Evolutionary conservation across 148 eudicot species (phyloP).

Genomic region (Nepenthes mirabilis): DNA sequence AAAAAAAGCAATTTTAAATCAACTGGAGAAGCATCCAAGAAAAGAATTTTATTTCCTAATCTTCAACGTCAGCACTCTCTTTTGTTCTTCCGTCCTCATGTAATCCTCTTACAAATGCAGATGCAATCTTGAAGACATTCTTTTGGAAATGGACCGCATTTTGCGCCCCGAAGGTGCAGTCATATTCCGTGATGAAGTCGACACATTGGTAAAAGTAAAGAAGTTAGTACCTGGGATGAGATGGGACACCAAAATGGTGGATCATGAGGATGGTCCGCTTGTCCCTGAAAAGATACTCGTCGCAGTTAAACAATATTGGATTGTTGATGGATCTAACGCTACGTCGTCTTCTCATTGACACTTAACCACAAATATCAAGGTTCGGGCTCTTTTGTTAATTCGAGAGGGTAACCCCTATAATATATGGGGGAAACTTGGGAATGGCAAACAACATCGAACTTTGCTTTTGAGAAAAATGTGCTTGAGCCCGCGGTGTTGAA

Average conservation of each 20-base stretch:
- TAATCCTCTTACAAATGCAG: constrained; percentile 11
- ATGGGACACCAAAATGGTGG: constrained; percentile 61
- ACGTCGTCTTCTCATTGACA: constrained; percentile 36
- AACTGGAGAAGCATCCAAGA: too few relatives aligned
- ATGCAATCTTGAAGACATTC: constrained; percentile 71
- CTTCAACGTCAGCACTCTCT: not conserved
- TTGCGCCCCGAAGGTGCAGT: constrained; percentile 90
- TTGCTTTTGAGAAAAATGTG: too few relatives aligned
- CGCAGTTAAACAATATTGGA: constrained; percentile 90
- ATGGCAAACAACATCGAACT: too few relatives aligned
- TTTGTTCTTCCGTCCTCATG: not conserved
- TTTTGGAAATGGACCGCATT: constrained; percentile 86
- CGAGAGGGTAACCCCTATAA: not conserved
- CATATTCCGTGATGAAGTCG: constrained; percentile 71
- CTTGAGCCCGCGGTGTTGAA: too few relatives aligned
- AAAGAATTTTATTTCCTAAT: not conserved
- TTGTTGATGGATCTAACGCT: constrained; percentile 42
- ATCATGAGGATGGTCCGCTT: constrained; percentile 92
- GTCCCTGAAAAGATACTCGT: constrained; percentile 64
- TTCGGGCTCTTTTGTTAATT: not conserved
- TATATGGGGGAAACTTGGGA: too few relatives aligned
- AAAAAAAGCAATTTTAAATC: too few relatives aligned
- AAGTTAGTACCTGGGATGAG: constrained; percentile 58
- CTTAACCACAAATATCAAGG: not conserved
- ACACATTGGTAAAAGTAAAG: constrained; percentile 62